Evolutionary conservation across 1,139 yeast species (phyloP).

Genomic region (Tardiomyces depauwii): DNA sequence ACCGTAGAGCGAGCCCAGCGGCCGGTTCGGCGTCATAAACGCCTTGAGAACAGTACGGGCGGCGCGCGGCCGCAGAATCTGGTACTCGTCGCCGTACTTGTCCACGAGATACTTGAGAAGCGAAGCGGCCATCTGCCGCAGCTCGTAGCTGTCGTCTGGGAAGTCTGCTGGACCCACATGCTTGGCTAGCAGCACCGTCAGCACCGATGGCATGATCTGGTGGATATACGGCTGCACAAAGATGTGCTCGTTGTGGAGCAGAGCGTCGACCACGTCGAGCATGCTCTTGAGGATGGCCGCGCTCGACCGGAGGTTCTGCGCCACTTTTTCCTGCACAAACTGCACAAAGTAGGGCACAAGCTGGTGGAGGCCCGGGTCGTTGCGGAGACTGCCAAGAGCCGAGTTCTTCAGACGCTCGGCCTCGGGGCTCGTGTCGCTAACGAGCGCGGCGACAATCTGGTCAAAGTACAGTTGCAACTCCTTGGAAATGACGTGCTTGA

Average conservation of each 20-base stretch:
- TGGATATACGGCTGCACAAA: slow-evolving; percentile 95
- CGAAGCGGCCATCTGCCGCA: slow-evolving; percentile 83
- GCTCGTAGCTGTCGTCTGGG: slow-evolving; percentile 24
- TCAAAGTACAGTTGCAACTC: slow-evolving; percentile 91
- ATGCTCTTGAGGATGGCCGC: slow-evolving; percentile 69
- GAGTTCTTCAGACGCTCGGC: slow-evolving; percentile 36
- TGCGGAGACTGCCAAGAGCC: slow-evolving; percentile 70
- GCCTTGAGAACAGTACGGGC: slow-evolving; percentile 89
- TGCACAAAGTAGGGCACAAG: slow-evolving; percentile 93
- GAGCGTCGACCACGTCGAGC: slow-evolving; percentile 81
- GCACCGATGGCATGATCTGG: slow-evolving; percentile 88
- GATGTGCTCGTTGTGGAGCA: slow-evolving; percentile 73
- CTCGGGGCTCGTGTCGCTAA: slow-evolving; percentile 28
- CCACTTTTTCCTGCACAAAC: slow-evolving; percentile 90
- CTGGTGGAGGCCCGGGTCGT: slow-evolving; percentile 96
- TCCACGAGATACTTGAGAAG: slow-evolving; percentile 65
- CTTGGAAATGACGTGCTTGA: slow-evolving; percentile 91
- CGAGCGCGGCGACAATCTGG: slow-evolving; percentile 72
- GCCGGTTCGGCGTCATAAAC: slow-evolving; percentile 66
- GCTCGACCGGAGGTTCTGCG: slow-evolving; percentile 65
- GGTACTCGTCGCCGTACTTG: slow-evolving; percentile 75
- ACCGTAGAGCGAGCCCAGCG: slow-evolving; percentile 87
- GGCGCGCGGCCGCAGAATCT: slow-evolving; percentile 86
- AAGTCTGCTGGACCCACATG: slow-evolving; percentile 53
- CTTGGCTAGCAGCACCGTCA: slow-evolving; percentile 82